These are phyloP conservation scores for Ogataea wickerhamii DNA, from an alignment of 805 yeast species.

Conservation along the genomic window DNA sequence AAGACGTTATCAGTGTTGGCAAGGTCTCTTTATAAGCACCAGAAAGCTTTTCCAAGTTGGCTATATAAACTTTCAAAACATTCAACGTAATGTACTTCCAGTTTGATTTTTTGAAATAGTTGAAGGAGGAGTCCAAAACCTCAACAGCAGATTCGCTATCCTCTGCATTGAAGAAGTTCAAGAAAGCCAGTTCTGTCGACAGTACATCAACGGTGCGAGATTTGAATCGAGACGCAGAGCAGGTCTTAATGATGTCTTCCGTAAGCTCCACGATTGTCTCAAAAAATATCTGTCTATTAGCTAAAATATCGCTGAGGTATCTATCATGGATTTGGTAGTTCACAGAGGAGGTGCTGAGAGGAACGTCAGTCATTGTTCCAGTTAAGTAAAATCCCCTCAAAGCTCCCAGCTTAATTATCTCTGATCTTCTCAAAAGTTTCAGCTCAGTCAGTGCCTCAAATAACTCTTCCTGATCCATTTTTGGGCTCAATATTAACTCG, in stretches of 20 bases:
- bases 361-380: conserved; percentile 28
- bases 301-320: conserved; percentile 25
- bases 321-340: conserved; percentile 14
- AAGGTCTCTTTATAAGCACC: conserved; percentile 17
- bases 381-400: conserved; percentile 28
- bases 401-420: conserved; percentile 35
- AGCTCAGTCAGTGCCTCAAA: conserved; percentile 48
- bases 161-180: conserved; percentile 51
- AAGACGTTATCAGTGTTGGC: conserved; percentile 36
- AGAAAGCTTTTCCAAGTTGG: conserved; percentile 53
- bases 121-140: conserved; percentile 65
- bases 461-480: conserved; percentile 25
- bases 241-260: conserved; percentile 50
- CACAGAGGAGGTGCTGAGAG: conserved; percentile 7
- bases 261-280: conserved; percentile 51
- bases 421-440: conserved; percentile 44
- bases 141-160: conserved; percentile 59
- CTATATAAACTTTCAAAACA: conserved; percentile 63
- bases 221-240: conserved; percentile 45
- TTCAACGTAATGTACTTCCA: conserved; percentile 72
- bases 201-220: conserved; percentile 68
- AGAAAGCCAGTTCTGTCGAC: conserved; percentile 72
- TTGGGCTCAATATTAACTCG: conserved; percentile 19
- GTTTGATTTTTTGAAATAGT: conserved; percentile 60
- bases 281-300: conserved; percentile 34